Conservation (phyloP, 345 rosid genomes). For the Raphanus sativus region DNA sequence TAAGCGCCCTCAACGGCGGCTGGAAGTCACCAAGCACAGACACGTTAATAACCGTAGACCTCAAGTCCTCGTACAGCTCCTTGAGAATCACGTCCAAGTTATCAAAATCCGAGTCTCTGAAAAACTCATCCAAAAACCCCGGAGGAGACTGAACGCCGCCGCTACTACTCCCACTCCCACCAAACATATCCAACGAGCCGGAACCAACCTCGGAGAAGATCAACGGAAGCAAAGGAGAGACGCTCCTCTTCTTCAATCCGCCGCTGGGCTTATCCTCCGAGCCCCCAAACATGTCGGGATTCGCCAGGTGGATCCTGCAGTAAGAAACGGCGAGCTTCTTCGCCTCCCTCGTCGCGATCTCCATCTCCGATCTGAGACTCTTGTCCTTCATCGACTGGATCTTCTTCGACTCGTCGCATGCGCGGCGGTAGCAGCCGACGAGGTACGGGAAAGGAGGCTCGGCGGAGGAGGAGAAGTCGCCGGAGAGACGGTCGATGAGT, state of each 20-base stretch:
- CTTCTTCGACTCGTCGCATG: constrained; percentile 75
- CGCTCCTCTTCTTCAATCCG: constrained; percentile 37
- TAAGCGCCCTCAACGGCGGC: constrained; percentile 83
- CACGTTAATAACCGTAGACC: constrained; percentile 75
- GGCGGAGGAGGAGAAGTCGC: constrained; percentile 59
- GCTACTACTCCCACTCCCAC: constrained; percentile 29
- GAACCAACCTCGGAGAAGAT: constrained; percentile 61
- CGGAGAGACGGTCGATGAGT: constrained; percentile 80
- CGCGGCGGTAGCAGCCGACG: constrained; percentile 75
- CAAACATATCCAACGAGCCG: constrained; percentile 60
- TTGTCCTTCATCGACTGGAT: constrained; percentile 82
- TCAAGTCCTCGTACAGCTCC: constrained; percentile 86
- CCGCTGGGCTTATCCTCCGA: constrained; percentile 9
- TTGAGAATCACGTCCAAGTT: constrained; percentile 72
- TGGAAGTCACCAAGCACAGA: constrained; percentile 87
- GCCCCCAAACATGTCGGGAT: constrained; percentile 66
- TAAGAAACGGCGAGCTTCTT: constrained; percentile 75
- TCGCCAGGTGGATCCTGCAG: constrained; percentile 70
- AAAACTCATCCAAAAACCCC: constrained; percentile 81
- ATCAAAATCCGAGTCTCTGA: constrained; percentile 78
- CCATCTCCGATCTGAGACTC: constrained; percentile 66
- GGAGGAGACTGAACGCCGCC: constrained; percentile 60
- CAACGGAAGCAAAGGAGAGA: constrained; percentile 67
- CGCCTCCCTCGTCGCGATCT: constrained; percentile 55
- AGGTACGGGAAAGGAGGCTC: constrained; percentile 74